Evolutionary conservation across 2,329 filamentous ascomycete species (phyloP).

Genomic region (Ophiostoma quercus): DNA sequence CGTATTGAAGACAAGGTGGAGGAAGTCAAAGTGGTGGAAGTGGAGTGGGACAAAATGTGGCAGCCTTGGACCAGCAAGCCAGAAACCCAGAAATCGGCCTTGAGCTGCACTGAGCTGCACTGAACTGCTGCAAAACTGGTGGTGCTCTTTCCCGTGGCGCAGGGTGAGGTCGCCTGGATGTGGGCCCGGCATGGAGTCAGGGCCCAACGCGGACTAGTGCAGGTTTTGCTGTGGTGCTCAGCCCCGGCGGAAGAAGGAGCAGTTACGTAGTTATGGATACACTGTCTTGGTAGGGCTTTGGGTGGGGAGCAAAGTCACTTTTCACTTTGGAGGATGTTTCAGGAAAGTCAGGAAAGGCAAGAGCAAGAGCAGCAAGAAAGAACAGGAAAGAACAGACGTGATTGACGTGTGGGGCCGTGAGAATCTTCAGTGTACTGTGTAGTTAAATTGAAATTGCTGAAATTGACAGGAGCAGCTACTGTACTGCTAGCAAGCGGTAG

Average conservation of each 20-base stretch:
- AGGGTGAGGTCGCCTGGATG: conserved; percentile 20
- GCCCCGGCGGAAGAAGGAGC: conserved; percentile 21
- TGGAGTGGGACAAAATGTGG: not conserved
- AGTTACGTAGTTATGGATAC: not conserved
- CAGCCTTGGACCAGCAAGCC: not conserved
- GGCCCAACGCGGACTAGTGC: conserved; percentile 15
- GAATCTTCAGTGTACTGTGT: not conserved
- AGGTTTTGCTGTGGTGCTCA: conserved; percentile 22
- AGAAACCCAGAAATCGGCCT: conserved; percentile 5
- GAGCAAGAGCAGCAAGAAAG: too few relatives aligned
- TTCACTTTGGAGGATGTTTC: not conserved
- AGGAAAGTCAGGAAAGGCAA: too few relatives aligned
- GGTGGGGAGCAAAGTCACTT: not conserved
- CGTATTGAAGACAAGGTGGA: not conserved
- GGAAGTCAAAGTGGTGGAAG: not conserved
- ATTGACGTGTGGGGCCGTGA: not conserved
- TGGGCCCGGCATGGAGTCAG: conserved; percentile 19
- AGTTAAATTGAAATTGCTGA: not conserved
- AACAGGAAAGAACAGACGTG: not conserved
- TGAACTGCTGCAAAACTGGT: too few relatives aligned
- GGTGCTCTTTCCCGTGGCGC: conserved; percentile 23
- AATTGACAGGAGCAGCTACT: not conserved
- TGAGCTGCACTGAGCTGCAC: not conserved
- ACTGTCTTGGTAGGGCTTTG: conserved; percentile 1
- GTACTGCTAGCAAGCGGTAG: not conserved